Base-by-base conservation (phyloP, 1,139 yeast species). In the Magnusiomyces sp. region DNA sequence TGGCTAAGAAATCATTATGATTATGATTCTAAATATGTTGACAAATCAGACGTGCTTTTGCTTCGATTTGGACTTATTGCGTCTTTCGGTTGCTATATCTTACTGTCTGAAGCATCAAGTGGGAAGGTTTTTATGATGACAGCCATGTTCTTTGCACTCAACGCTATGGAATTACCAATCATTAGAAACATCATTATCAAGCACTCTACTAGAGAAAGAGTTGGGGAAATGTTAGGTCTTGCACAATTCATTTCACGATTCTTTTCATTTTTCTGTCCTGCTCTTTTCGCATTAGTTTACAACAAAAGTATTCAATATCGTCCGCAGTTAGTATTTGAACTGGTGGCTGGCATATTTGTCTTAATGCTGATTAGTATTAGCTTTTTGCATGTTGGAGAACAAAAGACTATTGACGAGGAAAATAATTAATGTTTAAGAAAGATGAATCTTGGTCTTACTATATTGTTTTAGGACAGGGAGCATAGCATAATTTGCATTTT, bases 1-100 rank as follows among this genome's bases (percentile, higher is more conserved):
- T 66, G 11, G 80, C 50, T 51, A 52, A 46, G 50, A 69, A 66
- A 46, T 57, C 60, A 16, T 61, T 39, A 3, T 65, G 65, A 49
- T 4, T 58, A 60, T 29, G 42, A 54, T 1, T 49, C 60, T 10
- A 31, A 41, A 27, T 42, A 51, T 17, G 63, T 83, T 23, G 95
- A 85, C 63, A 61, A 65, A 53, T 67, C 79, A 36, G 95, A 84
- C 62, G 67, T 72, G 49, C 51, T 71, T 31, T 67, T 77, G 53
- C 61, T 79, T 10, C 56, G 72, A 5, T 39, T 68, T 10, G 71
- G 78, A 1, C 45, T 71, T 5, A 0, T 60, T 0, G 64, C 71
- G 48, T 82, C 80, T 46, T 51, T 71, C 0, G 1, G 75, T 0
- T 80, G 80, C 1, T 69, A 76, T 34, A 32, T 70, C 0, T 54